phyloP scores from a whole-genome alignment of 257 asterid genomes.

The Penstemon eatonii region DNA sequence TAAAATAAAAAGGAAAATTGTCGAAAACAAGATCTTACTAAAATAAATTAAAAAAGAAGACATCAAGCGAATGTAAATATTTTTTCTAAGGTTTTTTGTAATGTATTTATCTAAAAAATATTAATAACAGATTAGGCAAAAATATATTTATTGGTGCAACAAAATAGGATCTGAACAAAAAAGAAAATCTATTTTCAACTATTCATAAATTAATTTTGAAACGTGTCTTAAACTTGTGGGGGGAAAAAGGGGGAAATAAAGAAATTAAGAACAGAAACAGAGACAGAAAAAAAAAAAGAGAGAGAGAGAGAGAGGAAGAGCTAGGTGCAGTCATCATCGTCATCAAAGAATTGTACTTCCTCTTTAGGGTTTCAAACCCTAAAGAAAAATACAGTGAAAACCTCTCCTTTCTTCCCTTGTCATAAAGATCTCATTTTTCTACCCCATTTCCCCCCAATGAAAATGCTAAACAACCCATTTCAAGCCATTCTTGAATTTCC shows the following conservation, averaged over 20 bases:
- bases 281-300: constrained; percentile 6
- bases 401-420: not conserved
- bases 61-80: too few relatives aligned
- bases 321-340: constrained; percentile 9
- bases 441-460: constrained; percentile 1
- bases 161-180: too few relatives aligned
- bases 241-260: not conserved
- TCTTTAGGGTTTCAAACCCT: constrained; percentile 43
- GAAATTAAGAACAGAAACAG: not conserved
- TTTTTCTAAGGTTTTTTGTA: too few relatives aligned
- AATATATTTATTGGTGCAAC: too few relatives aligned
- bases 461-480: constrained; percentile 6
- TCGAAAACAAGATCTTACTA: too few relatives aligned
- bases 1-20: too few relatives aligned
- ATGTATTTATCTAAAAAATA: too few relatives aligned
- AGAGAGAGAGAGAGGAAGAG: not conserved
- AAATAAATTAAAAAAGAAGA: too few relatives aligned
- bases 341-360: constrained; percentile 22
- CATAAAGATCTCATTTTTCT: constrained; percentile 2
- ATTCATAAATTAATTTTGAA: not conserved
- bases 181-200: too few relatives aligned
- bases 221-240: not conserved
- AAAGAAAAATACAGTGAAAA: constrained; percentile 15
- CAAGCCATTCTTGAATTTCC: constrained; percentile 31
- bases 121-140: too few relatives aligned